phyloP scores from a whole-genome alignment of 495 filamentous ascomycete genomes.

The Massariosphaeria phaeospora region DNA sequence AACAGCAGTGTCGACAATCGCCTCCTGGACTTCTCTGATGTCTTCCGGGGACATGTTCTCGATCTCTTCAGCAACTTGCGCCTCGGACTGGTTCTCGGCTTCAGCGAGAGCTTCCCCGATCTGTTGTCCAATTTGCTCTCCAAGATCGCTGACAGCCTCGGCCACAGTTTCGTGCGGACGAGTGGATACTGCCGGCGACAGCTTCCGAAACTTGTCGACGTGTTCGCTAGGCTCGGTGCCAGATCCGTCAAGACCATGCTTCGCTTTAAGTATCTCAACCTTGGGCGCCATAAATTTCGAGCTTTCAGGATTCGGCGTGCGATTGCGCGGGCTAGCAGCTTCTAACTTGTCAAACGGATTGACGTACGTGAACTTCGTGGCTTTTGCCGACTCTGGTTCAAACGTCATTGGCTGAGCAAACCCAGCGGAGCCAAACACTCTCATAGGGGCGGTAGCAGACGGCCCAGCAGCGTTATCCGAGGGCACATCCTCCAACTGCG shows the following conservation, averaged over 20 bases:
- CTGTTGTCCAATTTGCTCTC: conserved; percentile 61
- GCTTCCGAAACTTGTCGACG: conserved; percentile 35
- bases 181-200: conserved; percentile 26
- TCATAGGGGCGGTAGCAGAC: conserved; percentile 5
- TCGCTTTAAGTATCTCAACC: conserved; percentile 41
- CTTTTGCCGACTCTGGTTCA: conserved; percentile 39
- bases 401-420: conserved; percentile 45
- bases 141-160: conserved; percentile 64
- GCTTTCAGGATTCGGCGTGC: conserved; percentile 41
- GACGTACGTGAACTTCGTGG: conserved; percentile 64
- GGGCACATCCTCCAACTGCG: conserved; percentile 23
- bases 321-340: conserved; percentile 59
- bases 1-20: conserved; percentile 45
- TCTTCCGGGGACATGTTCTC: conserved; percentile 37
- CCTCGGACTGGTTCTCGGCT: conserved; percentile 40
- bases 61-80: conserved; percentile 16
- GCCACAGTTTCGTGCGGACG: conserved; percentile 56
- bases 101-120: conserved; percentile 61
- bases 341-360: conserved; percentile 76
- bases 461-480: conserved; percentile 8
- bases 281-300: conserved; percentile 27
- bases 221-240: conserved; percentile 21
- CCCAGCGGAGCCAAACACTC: conserved; percentile 38
- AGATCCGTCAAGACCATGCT: conserved; percentile 34
- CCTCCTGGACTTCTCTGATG: conserved; percentile 40